Conservation (phyloP, 306 rosid genomes). For the Vigna trinervia region DNA sequence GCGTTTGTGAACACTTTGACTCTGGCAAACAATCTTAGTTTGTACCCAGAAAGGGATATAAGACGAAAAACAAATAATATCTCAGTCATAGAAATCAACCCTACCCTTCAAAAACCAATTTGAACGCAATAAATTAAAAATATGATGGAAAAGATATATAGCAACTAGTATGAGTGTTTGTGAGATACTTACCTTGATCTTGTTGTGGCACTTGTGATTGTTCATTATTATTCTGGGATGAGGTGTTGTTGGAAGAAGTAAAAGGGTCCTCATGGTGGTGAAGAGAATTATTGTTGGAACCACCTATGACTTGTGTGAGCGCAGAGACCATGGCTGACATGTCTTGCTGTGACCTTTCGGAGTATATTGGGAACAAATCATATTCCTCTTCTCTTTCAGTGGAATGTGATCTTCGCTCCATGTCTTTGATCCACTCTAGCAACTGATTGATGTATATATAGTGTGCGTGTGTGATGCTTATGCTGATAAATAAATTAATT, state of each 20-base stretch:
- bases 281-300: constrained; percentile 31
- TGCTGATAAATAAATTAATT: background rate
- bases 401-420: constrained; percentile 56
- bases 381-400: constrained; percentile 60
- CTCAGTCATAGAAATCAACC: background rate
- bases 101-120: constrained; percentile 4
- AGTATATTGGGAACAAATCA: constrained; percentile 68
- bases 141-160: background rate
- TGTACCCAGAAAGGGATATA: background rate
- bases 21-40: background rate
- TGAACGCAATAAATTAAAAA: background rate
- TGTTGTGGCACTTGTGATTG: constrained; percentile 50
- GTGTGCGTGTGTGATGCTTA: background rate
- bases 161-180: background rate
- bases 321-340: constrained; percentile 81
- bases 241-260: constrained; percentile 6
- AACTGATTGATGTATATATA: background rate
- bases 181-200: constrained; percentile 59
- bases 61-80: background rate
- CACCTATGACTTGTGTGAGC: constrained; percentile 73
- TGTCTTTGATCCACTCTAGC: constrained; percentile 53
- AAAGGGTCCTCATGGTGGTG: constrained; percentile 38
- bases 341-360: constrained; percentile 76
- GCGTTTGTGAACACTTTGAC: constrained; percentile 40
- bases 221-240: constrained; percentile 26